Evolutionary conservation across 768 basidiomycete genomes (phyloP).

Genomic region (Guyanaporus albipodus): DNA sequence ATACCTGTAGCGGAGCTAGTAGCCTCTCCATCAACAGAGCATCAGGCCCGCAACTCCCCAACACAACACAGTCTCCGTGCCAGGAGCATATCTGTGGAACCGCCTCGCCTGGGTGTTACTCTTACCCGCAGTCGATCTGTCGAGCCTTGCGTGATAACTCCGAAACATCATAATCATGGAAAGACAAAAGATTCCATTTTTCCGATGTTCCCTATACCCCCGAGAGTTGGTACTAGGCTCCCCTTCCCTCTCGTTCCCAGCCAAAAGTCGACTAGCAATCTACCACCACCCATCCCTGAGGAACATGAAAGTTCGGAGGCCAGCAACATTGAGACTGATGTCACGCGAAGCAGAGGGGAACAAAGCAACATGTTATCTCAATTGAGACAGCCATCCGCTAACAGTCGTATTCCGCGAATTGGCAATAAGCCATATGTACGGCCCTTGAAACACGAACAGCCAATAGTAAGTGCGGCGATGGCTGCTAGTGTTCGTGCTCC

Average conservation of each 20-base stretch:
- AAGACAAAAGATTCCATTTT: conserved; percentile 22
- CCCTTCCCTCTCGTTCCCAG: conserved; percentile 28
- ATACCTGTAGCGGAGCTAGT: conserved; percentile 27
- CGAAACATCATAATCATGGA: conserved; percentile 8
- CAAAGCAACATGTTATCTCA: conserved; percentile 37
- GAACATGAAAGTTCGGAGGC: conserved; percentile 20
- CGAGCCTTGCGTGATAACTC: conserved; percentile 16
- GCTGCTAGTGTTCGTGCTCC: conserved; percentile 1
- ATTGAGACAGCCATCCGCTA: conserved; percentile 43
- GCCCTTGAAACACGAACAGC: conserved; percentile 20
- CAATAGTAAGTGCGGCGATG: conserved; percentile 4
- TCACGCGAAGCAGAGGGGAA: conserved; percentile 13
- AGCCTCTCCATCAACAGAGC: conserved; percentile 24
- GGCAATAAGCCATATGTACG: conserved; percentile 56
- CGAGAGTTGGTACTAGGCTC: conserved; percentile 14
- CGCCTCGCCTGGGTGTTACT: conserved; percentile 16
- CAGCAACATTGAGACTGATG: conserved; percentile 7
- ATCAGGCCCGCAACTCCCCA: conserved; percentile 13
- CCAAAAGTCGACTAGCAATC: conserved; percentile 17
- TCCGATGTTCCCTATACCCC: conserved; percentile 7
- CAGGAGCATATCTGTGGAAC: conserved; percentile 36
- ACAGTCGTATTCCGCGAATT: conserved; percentile 61
- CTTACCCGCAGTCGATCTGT: conserved; percentile 29
- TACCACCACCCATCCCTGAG: conserved; percentile 33
- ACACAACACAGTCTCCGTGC: conserved; percentile 18